Percentiles rank a stretch among this genome's conserved stretches.
Conservation (phyloP, 768 basidiomycete species). For the Amanita rimosa region DNA sequence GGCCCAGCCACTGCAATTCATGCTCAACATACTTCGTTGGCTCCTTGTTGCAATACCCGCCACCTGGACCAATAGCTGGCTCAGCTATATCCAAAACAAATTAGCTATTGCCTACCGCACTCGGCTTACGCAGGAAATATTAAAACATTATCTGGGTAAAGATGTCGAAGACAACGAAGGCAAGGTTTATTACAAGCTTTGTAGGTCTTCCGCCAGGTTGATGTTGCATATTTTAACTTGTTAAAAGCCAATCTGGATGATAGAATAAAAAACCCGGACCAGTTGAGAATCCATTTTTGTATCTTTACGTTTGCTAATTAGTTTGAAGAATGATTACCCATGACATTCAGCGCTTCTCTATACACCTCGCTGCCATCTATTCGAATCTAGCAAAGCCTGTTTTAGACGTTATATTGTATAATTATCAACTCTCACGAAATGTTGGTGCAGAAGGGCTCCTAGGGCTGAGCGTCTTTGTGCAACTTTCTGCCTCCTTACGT, state of each 20-base stretch:
- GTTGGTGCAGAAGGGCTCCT: slow-evolving; percentile 91
- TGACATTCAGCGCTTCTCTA: slow-evolving; percentile 89
- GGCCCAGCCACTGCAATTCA: slow-evolving; percentile 67
- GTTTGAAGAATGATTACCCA: slow-evolving; percentile 78
- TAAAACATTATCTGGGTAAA: slow-evolving; percentile 77
- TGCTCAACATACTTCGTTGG: slow-evolving; percentile 83
- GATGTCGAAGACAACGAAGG: slow-evolving; percentile 52
- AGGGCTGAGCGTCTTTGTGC: slow-evolving; percentile 73
- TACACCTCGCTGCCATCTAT: slow-evolving; percentile 87
- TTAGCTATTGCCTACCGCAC: slow-evolving; percentile 83
- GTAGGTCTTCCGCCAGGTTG: slow-evolving; percentile 26
- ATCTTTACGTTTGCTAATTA: slow-evolving; percentile 6
- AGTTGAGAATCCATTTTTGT: slow-evolving; percentile 33
- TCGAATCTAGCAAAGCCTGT: slow-evolving; percentile 89
- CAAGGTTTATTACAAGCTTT: slow-evolving; percentile 90
- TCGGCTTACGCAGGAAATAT: slow-evolving; percentile 71
- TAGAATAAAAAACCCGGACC: slow-evolving; percentile 91
- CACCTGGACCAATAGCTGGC: slow-evolving; percentile 88
- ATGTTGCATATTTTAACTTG: slow-evolving; percentile 1
- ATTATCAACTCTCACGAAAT: slow-evolving; percentile 88
- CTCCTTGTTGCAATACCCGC: slow-evolving; percentile 86
- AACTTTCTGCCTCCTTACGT: slow-evolving; percentile 75
- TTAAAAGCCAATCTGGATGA: slow-evolving; percentile 85
- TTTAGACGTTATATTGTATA: slow-evolving; percentile 89
- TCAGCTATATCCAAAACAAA: slow-evolving; percentile 90